A percentile compares a stretch with the other conserved stretches of the same genome.
phyloP scores from a whole-genome alignment of 768 basidiomycete genomes.

The Tulasnella sp. region DNA sequence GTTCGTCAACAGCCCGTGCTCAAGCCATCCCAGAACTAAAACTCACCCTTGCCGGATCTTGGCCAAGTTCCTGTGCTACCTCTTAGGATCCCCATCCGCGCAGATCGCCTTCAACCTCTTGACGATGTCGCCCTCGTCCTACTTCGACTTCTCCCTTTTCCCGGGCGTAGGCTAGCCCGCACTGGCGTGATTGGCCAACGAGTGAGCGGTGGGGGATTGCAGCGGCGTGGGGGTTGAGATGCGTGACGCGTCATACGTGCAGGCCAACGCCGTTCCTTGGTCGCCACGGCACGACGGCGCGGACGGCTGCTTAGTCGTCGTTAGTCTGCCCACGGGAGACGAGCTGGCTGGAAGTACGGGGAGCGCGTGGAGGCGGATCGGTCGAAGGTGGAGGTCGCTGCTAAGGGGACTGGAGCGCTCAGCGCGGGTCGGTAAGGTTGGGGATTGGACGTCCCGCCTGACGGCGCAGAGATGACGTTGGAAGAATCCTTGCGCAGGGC shows the following conservation, averaged over 20 bases:
- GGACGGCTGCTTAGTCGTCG: too few species aligned
- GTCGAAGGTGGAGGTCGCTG: slow-evolving; percentile 34
- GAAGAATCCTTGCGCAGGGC: slow-evolving; percentile 19
- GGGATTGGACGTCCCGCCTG: slow-evolving; percentile 47
- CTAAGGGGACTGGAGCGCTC: slow-evolving; percentile 39
- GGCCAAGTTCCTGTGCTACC: slow-evolving; percentile 85
- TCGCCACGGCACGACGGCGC: too few species aligned
- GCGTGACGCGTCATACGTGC: slow-evolving; percentile 2
- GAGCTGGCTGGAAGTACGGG: not conserved
- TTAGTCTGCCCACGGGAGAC: too few species aligned
- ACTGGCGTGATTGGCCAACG: slow-evolving; percentile 39
- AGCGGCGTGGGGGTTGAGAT: slow-evolving; percentile 15
- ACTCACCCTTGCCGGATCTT: slow-evolving; percentile 98
- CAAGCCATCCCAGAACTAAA: not conserved
- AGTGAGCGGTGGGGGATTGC: slow-evolving; percentile 61
- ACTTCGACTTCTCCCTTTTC: slow-evolving; percentile 77
- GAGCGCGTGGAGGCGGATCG: slow-evolving; percentile 57
- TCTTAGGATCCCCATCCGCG: slow-evolving; percentile 95
- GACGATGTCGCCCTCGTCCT: slow-evolving; percentile 80
- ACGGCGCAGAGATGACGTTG: slow-evolving; percentile 41
- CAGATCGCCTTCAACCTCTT: slow-evolving; percentile 91
- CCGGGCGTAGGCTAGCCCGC: slow-evolving; percentile 45
- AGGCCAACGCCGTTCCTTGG: not conserved
- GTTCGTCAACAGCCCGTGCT: not conserved
- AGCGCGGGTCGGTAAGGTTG: slow-evolving; percentile 36